Percentiles rank a stretch among this genome's conserved stretches.
Evolutionary conservation across 2,329 filamentous ascomycete genomes (phyloP).

Genomic region (Aspergillus pseudoterreus): DNA sequence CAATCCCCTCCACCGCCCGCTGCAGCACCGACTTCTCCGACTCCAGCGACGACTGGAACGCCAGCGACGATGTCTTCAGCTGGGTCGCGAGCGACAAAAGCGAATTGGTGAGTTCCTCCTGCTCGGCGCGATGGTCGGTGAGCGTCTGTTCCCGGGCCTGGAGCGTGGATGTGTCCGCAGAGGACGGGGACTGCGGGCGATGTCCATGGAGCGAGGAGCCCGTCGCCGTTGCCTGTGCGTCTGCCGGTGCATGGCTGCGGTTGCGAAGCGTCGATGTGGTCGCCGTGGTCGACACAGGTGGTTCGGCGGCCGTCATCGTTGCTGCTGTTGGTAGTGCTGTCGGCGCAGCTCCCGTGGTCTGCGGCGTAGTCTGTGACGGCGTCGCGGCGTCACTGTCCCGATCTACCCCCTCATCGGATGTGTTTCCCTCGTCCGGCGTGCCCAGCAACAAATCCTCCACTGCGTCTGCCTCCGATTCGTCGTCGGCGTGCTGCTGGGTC

Average conservation of each 20-base stretch:
- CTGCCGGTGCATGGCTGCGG: conserved; percentile 15
- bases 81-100: conserved; percentile 76
- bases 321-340: background rate
- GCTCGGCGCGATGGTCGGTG: conserved; percentile 72
- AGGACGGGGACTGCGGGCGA: background rate
- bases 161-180: conserved; percentile 15
- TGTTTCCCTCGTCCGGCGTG: conserved; percentile 21
- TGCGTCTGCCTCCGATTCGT: conserved; percentile 19
- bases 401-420: conserved; percentile 7
- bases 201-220: conserved; percentile 6
- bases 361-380: no score
- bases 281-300: background rate
- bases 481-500: conserved; percentile 14
- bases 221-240: conserved; percentile 16
- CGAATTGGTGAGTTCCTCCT: conserved; percentile 75
- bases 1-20: conserved; percentile 69
- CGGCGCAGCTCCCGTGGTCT: no score
- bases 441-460: conserved; percentile 26
- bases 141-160: conserved; percentile 66
- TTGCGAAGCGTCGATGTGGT: conserved; percentile 20
- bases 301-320: background rate
- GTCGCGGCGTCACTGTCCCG: conserved; percentile 13
- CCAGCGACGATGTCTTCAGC: conserved; percentile 70
- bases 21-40: conserved; percentile 69
- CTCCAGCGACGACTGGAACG: conserved; percentile 69